phyloP scores from a whole-genome alignment of 305 asterid genomes.

The Plantago lanceolata region DNA sequence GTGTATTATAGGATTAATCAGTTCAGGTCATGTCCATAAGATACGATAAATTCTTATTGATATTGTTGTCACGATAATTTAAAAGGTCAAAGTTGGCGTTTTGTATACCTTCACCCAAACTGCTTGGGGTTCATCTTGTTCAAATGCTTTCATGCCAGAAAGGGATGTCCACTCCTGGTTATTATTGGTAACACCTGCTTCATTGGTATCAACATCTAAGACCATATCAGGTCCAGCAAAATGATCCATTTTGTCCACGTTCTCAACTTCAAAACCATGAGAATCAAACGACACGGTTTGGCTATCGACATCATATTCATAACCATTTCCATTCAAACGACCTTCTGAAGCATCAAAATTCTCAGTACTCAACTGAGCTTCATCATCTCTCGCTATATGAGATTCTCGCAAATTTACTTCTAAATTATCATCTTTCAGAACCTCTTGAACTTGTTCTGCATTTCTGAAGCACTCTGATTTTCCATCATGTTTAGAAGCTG shows the following conservation, averaged over 20 bases:
- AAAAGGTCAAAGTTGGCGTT: conserved; percentile 20
- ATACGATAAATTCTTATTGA: not conserved
- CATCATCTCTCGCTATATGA: conserved; percentile 42
- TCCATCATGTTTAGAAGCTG: conserved; percentile 35
- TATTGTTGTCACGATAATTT: conserved; percentile 7
- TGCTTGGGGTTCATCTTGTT: conserved; percentile 69
- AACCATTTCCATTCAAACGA: conserved; percentile 39
- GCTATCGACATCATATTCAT: conserved; percentile 51
- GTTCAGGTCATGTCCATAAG: too few species aligned
- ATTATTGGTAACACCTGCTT: conserved; percentile 35
- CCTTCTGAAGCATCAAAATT: conserved; percentile 47
- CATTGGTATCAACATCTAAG: conserved; percentile 40
- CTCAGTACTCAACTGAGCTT: conserved; percentile 40
- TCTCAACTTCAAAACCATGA: conserved; percentile 56
- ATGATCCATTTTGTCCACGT: conserved; percentile 42
- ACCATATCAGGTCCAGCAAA: conserved; percentile 34
- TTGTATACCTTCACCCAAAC: conserved; percentile 91
- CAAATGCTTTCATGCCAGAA: conserved; percentile 42
- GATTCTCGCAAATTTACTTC: conserved; percentile 35
- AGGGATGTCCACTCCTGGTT: conserved; percentile 42
- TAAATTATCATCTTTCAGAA: conserved; percentile 40
- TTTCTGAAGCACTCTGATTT: conserved; percentile 40
- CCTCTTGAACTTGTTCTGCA: conserved; percentile 41
- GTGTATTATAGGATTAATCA: conserved; percentile 2
- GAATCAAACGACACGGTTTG: conserved; percentile 48